phyloP scores from a whole-genome alignment of 2,329 filamentous ascomycete species.

The Grosmannia clavigera region DNA sequence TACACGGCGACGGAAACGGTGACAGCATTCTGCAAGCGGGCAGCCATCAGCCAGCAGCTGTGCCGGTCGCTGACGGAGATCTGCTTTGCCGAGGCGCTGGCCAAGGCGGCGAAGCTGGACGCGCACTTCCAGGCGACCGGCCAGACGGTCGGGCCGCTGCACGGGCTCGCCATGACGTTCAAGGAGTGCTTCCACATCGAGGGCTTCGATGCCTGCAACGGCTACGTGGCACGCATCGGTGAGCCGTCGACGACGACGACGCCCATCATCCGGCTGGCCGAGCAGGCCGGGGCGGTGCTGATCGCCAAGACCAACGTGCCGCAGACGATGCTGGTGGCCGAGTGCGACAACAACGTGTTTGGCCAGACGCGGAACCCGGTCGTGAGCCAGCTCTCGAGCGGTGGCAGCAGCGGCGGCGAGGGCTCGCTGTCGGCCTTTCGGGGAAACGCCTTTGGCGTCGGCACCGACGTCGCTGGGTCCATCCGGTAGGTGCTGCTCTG shows the following conservation, averaged over 20 bases:
- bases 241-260: constrained; percentile 8
- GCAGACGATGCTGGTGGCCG: constrained; percentile 17
- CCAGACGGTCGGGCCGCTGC: constrained; percentile 23
- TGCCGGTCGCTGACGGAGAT: constrained; percentile 26
- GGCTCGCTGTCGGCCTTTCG: constrained; percentile 22
- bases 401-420: constrained; percentile 26
- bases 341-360: constrained; percentile 25
- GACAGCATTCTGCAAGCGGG: constrained; percentile 10
- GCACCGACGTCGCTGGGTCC: constrained; percentile 18
- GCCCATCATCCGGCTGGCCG: constrained; percentile 15
- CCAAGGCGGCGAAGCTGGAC: constrained; percentile 21
- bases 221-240: constrained; percentile 1
- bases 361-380: constrained; percentile 23
- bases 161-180: constrained; percentile 27
- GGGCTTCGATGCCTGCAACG: constrained; percentile 8
- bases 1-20: constrained; percentile 7
- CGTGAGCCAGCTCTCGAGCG: constrained; percentile 20
- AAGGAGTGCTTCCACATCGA: constrained; percentile 11
- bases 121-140: constrained; percentile 17
- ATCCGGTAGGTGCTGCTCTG: constrained; percentile 7
- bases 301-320: constrained; percentile 16
- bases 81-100: constrained; percentile 21
- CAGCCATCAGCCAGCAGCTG: constrained; percentile 8
- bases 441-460: constrained; percentile 34
- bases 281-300: constrained; percentile 18